Base-by-base conservation (phyloP, 2,329 filamentous ascomycete species). In the Elsinoe ampelina region DNA sequence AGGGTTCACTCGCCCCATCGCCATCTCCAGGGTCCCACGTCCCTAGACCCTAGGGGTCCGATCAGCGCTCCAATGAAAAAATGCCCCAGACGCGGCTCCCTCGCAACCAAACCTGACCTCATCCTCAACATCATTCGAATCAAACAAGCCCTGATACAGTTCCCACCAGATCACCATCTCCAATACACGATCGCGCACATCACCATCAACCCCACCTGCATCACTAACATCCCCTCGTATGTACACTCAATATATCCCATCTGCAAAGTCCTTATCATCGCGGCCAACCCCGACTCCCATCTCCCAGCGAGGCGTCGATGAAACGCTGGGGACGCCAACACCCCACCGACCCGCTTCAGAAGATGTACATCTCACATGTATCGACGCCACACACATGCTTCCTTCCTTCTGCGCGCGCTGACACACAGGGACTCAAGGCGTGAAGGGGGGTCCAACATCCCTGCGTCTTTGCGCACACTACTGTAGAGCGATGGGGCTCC, bases 271-370 rank as follows among this genome's bases (percentile, higher is more conserved):
- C 15, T 22, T 48, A 19, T n/a, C 13, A 39, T 39, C 36, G n/a
- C 36, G 36, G 36, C 36, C 36, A 39, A 15, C 30, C 13, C 41
- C 19, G 41, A 45, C 41, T 8, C 38, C 11, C 41, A 8, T 17
- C 41, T 10, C 41, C 11, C 11, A 6, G 15, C 34, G 30, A 50
- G 13, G 34, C 34, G 45, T 19, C 45, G 10, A n/a, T 35, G 45
- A 50, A 50, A 50, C 45, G 45, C 45, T 50, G 45, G 45, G 45
- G 45, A 50, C 45, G 45, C 45, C 45, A 50, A 50, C 45, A 50
- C 45, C 45, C 45, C 45, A 50, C 26, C 45, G 45, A 50, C 45
- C 45, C 45, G 45, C 45, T 30, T n/a, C 15, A 17, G 15, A 12
- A 13, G 2, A 13, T 20, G 45, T 50, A 50, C 45, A 50, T 50